Conservation (phyloP, 1,139 yeast species). For the Lodderomyces beijingensis region DNA sequence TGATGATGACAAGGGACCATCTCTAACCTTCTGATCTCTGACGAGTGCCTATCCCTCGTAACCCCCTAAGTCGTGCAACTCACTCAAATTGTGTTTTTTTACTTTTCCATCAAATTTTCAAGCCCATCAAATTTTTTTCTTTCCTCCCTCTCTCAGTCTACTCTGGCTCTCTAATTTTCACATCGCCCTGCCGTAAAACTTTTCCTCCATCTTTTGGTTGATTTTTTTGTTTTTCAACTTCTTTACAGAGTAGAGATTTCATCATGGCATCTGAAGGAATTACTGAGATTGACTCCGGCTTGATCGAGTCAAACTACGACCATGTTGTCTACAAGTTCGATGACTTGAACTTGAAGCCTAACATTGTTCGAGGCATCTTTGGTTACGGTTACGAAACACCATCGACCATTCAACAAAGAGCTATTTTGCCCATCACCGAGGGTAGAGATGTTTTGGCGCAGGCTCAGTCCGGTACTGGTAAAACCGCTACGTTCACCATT, state of each 20-base stretch:
- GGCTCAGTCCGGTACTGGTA: slow-evolving; percentile 99
- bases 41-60: too few species aligned
- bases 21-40: too few species aligned
- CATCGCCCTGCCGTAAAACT: background rate
- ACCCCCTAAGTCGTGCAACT: too few species aligned
- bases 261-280: slow-evolving; percentile 50
- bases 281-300: slow-evolving; percentile 76
- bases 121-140: background rate
- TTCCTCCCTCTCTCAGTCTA: background rate
- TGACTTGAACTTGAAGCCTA: slow-evolving; percentile 78
- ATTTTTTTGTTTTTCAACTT: slow-evolving; percentile 2
- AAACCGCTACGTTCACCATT: slow-evolving; percentile 98
- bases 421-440: slow-evolving; percentile 92
- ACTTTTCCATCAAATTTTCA: background rate
- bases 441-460: slow-evolving; percentile 98
- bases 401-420: slow-evolving; percentile 97
- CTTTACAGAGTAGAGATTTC: background rate
- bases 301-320: slow-evolving; percentile 96
- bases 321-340: slow-evolving; percentile 88
- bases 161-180: background rate
- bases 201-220: slow-evolving; percentile 1
- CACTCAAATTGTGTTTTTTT: background rate
- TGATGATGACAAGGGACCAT: too few species aligned
- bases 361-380: slow-evolving; percentile 81
- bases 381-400: slow-evolving; percentile 98